These are phyloP conservation scores for Epichloe amarillans DNA, from an alignment of 2,329 filamentous ascomycete species.

Conservation along the genomic window DNA sequence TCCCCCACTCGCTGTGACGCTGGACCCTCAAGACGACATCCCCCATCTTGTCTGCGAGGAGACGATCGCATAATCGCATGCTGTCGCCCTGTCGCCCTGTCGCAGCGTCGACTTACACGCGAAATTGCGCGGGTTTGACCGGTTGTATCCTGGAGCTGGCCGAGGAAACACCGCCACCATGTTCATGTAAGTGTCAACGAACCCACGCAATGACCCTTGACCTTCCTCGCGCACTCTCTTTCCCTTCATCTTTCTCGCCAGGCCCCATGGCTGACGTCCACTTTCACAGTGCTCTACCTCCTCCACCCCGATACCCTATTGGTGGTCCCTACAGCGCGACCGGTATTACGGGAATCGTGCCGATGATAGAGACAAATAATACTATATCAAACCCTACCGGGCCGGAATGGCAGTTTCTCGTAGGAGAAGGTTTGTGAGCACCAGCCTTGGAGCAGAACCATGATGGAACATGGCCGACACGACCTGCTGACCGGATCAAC, in stretches of 20 bases:
- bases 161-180: constrained; percentile 7
- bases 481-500: constrained; percentile 6
- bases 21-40: not conserved
- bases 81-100: not conserved
- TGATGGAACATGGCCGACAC: not conserved
- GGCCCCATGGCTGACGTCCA: not conserved
- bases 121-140: not conserved
- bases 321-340: constrained; percentile 58
- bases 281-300: constrained; percentile 59
- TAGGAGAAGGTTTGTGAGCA: constrained; percentile 62
- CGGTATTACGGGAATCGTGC: constrained; percentile 52
- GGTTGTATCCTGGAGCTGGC: not conserved
- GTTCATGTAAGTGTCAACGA: constrained; percentile 13
- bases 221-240: not conserved
- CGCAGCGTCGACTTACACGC: not conserved
- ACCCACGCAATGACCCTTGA: not conserved
- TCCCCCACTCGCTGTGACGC: not conserved
- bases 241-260: not conserved
- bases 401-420: constrained; percentile 77
- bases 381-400: constrained; percentile 66
- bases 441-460: not conserved
- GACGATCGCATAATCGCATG: not conserved
- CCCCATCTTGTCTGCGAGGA: not conserved
- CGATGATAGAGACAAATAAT: constrained; percentile 91
- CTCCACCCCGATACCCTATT: constrained; percentile 71